Conservation (phyloP, 768 basidiomycete genomes). For the Pholiota microspora region DNA sequence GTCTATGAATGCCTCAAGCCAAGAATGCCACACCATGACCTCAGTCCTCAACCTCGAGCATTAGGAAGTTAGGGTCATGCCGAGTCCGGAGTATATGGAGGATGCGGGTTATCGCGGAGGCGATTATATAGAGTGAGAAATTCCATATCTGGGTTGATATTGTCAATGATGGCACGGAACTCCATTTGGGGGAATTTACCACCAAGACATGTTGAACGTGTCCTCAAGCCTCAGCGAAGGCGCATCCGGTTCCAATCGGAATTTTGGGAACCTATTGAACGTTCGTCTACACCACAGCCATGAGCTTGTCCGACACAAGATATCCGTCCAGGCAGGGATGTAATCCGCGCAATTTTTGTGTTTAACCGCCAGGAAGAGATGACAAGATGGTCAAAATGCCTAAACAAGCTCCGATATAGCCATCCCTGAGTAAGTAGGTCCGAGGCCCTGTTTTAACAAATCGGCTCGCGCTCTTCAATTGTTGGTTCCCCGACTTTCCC, state of each 20-base stretch:
- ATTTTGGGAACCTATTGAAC: background rate
- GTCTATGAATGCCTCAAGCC: background rate
- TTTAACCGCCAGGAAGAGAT: background rate
- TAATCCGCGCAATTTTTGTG: background rate
- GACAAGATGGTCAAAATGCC: slow-evolving; percentile 1
- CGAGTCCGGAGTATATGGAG: background rate
- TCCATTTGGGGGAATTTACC: background rate
- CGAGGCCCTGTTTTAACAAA: background rate
- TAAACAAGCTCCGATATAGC: slow-evolving; percentile 7
- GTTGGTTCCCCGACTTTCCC: background rate
- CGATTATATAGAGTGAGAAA: slow-evolving; percentile 4
- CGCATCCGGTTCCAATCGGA: background rate
- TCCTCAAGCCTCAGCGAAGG: background rate
- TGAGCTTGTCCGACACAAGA: background rate
- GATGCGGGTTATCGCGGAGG: slow-evolving; percentile 1
- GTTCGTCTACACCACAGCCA: slow-evolving; percentile 1
- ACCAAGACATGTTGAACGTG: background rate
- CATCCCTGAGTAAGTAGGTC: slow-evolving; percentile 6
- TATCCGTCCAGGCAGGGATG: background rate
- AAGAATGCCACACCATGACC: background rate
- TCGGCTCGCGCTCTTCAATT: background rate
- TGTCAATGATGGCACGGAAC: background rate
- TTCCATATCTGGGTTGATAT: slow-evolving; percentile 5
- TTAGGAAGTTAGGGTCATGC: slow-evolving; percentile 1
- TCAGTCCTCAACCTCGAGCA: background rate